Conservation (phyloP, 805 yeast genomes). For the Ogataea polymorpha region DNA sequence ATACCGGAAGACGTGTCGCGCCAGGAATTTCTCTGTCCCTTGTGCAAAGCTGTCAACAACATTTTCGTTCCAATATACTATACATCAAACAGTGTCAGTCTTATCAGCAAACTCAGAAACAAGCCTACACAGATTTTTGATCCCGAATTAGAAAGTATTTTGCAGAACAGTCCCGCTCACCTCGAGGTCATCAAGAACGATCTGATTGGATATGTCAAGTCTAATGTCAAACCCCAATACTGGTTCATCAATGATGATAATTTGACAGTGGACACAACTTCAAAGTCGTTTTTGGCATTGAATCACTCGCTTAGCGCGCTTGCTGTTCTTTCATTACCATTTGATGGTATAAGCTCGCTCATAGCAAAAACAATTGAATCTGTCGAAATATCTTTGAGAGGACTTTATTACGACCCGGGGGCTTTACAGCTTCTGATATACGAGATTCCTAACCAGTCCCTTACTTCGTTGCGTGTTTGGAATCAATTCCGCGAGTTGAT, state of each 20-base stretch:
- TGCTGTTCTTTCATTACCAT: constrained; percentile 27
- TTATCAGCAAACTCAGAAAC: constrained; percentile 18
- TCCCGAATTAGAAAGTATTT: constrained; percentile 10
- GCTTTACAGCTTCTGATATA: constrained; percentile 41
- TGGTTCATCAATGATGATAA: constrained; percentile 29
- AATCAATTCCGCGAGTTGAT: constrained; percentile 33
- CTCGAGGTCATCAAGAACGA: constrained; percentile 22
- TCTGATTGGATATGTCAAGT: constrained; percentile 20
- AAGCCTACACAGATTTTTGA: constrained; percentile 11
- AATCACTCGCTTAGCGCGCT: constrained; percentile 24
- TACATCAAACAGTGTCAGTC: constrained; percentile 39
- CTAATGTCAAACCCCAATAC: constrained; percentile 23
- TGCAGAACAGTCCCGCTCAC: constrained; percentile 4
- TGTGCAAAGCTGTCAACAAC: constrained; percentile 85
- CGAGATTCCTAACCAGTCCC: constrained; percentile 59
- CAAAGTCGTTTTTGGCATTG: constrained; percentile 25
- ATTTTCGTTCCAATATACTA: constrained; percentile 76
- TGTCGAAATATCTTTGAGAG: constrained; percentile 63
- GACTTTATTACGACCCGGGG: constrained; percentile 33
- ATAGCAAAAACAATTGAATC: constrained; percentile 59
- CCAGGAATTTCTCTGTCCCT: constrained; percentile 81
- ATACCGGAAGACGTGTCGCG: constrained; percentile 70
- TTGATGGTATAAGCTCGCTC: constrained; percentile 30
- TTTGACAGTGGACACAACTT: constrained; percentile 13
- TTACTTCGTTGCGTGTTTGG: constrained; percentile 55